Evolutionary conservation across 2,329 filamentous ascomycete species (phyloP), one percentile per base, ranked within the genome.

Genomic region (Arthrinium puccinioides): DNA sequence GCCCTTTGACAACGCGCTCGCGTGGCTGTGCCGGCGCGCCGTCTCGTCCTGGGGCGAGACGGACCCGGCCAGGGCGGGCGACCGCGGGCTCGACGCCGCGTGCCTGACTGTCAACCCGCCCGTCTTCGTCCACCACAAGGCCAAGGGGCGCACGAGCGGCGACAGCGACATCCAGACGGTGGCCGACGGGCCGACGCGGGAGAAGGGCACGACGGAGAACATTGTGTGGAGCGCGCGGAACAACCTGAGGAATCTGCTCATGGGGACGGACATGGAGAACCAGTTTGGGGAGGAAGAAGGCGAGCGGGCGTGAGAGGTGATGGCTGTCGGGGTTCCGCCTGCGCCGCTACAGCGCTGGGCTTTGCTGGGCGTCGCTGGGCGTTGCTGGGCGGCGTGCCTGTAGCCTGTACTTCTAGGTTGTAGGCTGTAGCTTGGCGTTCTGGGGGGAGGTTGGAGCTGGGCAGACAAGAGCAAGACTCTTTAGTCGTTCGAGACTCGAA

Each of bases 41-140:
- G 42, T 36, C 2, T 28, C 41, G 30, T n/a, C n/a, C 1, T 43
- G 41, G 38, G 38, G 41, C 6, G 24, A 11, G 25, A 33, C 38
- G 5, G 38, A 41, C 5, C n/a, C n/a, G n/a, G n/a, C n/a, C n/a
- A 40, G 35, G 5, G 31, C 24, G 10, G 8, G 32, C 4, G 41
- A 40, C 15, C 38, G 41, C 1, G 43, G 41, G 1, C 35, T 44
- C n/a, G 32, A 32, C 9, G 43, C 40, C 6, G 38, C 35, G 3
- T 45, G 43, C 11, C 14, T 44, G 6, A 44, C 40, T 18, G 43
- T 45, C 2, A 45, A 40, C 8, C 41, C 41, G 10, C 36, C 43
- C 2, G 14, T 45, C 20, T 41, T 45, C 19, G 41, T 40, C 9
- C 43, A 45, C 19, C 43, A 45, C 13, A 40, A 41, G 18, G 41